Evolutionary conservation across 2,329 filamentous ascomycete species (phyloP).

Genomic region (Beauveria scarabaeidicola): DNA sequence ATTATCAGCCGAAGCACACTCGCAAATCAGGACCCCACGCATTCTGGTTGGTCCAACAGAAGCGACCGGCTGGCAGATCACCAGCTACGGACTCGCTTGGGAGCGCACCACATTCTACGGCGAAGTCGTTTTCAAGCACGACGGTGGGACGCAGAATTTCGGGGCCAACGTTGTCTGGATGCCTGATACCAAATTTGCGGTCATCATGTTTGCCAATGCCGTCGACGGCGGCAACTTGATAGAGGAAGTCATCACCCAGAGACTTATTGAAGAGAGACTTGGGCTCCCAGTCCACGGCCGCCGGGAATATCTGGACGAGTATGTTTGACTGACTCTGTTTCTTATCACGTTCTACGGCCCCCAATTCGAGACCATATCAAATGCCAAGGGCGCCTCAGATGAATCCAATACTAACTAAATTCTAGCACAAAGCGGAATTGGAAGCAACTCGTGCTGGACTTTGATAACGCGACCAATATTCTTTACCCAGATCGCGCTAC

Average conservation of each 20-base stretch:
- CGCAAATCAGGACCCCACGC: neutral
- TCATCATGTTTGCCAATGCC: constrained; percentile 26
- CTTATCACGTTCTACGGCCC: too few species aligned
- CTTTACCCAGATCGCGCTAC: neutral
- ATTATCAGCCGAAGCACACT: neutral
- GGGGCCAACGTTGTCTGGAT: constrained; percentile 15
- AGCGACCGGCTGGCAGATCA: neutral
- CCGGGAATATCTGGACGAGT: neutral
- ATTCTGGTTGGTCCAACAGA: neutral
- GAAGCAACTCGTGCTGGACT: neutral
- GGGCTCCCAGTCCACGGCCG: constrained; percentile 14
- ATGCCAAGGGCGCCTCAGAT: neutral
- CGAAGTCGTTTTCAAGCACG: constrained; percentile 14
- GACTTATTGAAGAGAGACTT: constrained; percentile 16
- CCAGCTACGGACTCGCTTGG: constrained; percentile 16
- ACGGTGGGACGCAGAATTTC: constrained; percentile 12
- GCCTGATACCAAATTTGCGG: constrained; percentile 13
- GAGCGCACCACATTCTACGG: constrained; percentile 11
- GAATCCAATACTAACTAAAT: neutral
- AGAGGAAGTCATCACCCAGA: constrained; percentile 11
- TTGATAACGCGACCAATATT: neutral
- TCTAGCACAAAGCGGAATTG: neutral
- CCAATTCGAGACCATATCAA: too few species aligned
- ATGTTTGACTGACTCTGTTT: neutral
- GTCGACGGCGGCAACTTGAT: constrained; percentile 27